These are phyloP conservation scores for Polyporus arcularius DNA, from an alignment of 768 basidiomycete species.

Conservation along the genomic window DNA sequence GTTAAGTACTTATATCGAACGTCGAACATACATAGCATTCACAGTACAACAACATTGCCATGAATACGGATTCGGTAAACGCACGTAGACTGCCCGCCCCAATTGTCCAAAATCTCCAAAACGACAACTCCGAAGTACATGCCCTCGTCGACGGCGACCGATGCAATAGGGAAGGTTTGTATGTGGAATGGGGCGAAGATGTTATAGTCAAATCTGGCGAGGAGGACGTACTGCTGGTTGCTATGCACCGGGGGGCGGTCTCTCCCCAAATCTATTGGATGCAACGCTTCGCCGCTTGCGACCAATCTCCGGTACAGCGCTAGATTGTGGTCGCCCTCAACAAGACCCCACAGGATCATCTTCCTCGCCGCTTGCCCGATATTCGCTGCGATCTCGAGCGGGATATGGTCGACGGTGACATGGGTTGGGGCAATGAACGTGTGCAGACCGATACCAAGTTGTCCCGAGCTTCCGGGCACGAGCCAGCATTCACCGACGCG, in stretches of 20 bases:
- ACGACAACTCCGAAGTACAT: not conserved
- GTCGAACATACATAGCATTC: not conserved
- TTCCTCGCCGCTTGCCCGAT: not conserved
- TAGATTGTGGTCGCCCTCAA: not conserved
- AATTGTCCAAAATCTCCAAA: conserved; percentile 2
- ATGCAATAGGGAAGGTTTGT: not conserved
- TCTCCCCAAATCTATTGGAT: not conserved
- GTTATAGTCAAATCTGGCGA: not conserved
- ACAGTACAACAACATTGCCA: not conserved
- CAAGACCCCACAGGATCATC: conserved; percentile 1
- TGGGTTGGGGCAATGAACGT: not conserved
- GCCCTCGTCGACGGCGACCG: not conserved
- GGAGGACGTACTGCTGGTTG: not conserved
- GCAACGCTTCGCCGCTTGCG: not conserved
- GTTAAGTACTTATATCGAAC: not conserved
- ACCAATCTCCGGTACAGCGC: not conserved
- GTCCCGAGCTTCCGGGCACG: not conserved
- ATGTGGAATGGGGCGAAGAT: not conserved
- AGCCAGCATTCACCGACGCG: not conserved
- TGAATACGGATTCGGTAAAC: not conserved
- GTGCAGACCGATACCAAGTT: not conserved
- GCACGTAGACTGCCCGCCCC: not conserved
- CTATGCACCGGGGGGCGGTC: not conserved
- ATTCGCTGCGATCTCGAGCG: not conserved
- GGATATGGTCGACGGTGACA: conserved; percentile 3